Percentiles rank a stretch among this genome's conserved stretches.
phyloP scores from a whole-genome alignment of 176 grass and related monocot genomes.

The Typha latifolia region DNA sequence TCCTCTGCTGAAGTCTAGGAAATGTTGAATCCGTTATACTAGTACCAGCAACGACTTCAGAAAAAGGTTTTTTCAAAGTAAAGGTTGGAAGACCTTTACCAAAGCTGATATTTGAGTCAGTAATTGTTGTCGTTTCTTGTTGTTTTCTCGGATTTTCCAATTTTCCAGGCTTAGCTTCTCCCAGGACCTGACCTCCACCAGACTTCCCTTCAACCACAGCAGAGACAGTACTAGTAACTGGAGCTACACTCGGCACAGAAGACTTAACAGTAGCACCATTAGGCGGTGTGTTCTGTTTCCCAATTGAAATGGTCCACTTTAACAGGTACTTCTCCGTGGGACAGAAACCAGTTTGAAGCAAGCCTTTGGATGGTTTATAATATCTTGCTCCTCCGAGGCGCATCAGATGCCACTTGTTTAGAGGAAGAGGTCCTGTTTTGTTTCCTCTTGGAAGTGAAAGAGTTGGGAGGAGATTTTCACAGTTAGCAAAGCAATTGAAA shows the following conservation, averaged over 20 bases:
- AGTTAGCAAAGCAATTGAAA: conserved; percentile 73
- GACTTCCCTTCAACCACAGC: conserved; percentile 12
- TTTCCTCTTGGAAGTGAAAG: conserved; percentile 47
- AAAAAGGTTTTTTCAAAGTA: conserved; percentile 86
- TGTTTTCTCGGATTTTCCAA: conserved; percentile 46
- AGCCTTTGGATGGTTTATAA: conserved; percentile 80
- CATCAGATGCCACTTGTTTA: conserved; percentile 59
- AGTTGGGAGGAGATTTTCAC: conserved; percentile 70
- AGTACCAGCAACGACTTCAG: conserved; percentile 89
- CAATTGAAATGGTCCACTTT: conserved; percentile 48
- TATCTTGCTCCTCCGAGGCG: conserved; percentile 85
- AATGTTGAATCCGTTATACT: conserved; percentile 55
- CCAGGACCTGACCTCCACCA: neutral
- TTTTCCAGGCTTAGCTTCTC: conserved; percentile 18
- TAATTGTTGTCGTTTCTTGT: conserved; percentile 28
- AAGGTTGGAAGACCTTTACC: conserved; percentile 80
- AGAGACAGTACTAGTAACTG: conserved; percentile 17
- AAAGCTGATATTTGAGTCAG: conserved; percentile 47
- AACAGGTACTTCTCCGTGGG: conserved; percentile 65
- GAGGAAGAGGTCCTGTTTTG: conserved; percentile 29
- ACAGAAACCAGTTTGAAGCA: conserved; percentile 85
- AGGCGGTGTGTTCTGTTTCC: conserved; percentile 20
- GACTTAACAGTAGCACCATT: conserved; percentile 12
- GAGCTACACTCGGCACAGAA: conserved; percentile 23
- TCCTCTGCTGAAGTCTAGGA: conserved; percentile 71